These are phyloP conservation scores for Aureobasidium sp. DNA, from an alignment of 2,329 filamentous ascomycete genomes.

Conservation along the genomic window DNA sequence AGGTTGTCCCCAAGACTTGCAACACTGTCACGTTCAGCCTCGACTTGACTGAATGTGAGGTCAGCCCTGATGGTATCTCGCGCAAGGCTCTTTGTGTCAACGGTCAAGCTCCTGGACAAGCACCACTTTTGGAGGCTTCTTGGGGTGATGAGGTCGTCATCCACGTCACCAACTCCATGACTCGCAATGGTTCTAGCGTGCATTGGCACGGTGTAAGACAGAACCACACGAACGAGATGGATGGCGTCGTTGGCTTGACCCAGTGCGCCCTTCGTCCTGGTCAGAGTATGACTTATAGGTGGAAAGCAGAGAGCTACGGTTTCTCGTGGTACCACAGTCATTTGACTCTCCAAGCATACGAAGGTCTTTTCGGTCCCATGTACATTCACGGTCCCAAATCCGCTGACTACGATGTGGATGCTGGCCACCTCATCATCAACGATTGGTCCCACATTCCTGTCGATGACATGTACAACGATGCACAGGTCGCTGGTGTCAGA, in stretches of 20 bases:
- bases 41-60: conserved; percentile 7
- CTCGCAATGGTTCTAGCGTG: conserved; percentile 35
- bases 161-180: conserved; percentile 27
- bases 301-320: conserved; percentile 33
- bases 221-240: conserved; percentile 46
- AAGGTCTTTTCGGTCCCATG: conserved; percentile 34
- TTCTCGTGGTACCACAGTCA: conserved; percentile 36
- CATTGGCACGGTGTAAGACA: conserved; percentile 43
- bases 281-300: conserved; percentile 27
- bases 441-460: conserved; percentile 32
- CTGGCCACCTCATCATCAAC: conserved; percentile 29
- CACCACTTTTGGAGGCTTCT: not conserved
- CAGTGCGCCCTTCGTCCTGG: conserved; percentile 35
- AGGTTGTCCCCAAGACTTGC: conserved; percentile 10
- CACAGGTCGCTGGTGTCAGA: conserved; percentile 24
- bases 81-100: conserved; percentile 13
- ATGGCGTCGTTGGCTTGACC: conserved; percentile 41
- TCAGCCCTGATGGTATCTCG: conserved; percentile 7
- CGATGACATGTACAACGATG: conserved; percentile 28
- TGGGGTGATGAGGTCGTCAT: conserved; percentile 31
- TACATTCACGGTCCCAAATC: conserved; percentile 35
- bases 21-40: not conserved
- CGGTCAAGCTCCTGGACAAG: conserved; percentile 4
- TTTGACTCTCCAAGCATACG: conserved; percentile 33
- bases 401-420: conserved; percentile 32